Conservation (phyloP, 306 rosid species). For the Cucurbita pepo region DNA sequence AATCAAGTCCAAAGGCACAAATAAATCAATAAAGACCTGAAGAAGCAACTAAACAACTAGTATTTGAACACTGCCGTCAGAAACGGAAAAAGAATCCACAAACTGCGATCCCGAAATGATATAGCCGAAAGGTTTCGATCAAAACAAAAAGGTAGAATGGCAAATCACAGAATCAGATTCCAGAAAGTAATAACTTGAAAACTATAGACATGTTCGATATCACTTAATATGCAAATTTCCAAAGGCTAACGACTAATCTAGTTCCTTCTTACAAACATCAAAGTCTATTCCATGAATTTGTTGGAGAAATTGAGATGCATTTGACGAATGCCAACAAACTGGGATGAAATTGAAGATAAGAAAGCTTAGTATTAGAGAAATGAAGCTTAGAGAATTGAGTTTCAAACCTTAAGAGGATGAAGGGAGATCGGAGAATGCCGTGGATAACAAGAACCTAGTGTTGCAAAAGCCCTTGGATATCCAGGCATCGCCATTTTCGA, state of each 20-base stretch:
- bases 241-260: not conserved
- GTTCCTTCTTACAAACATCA: not conserved
- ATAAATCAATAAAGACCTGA: not conserved
- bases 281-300: not conserved
- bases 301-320: not conserved
- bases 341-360: not conserved
- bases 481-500: not conserved
- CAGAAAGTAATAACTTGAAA: not conserved
- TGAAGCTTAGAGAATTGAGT: not conserved
- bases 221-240: not conserved
- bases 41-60: not conserved
- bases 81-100: not conserved
- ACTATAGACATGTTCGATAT: not conserved
- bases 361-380: not conserved
- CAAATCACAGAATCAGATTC: not conserved
- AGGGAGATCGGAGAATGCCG: not conserved
- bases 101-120: not conserved
- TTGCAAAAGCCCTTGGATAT: not conserved
- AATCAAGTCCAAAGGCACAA: not conserved
- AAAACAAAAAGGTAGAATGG: too few species aligned
- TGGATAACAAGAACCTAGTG: not conserved
- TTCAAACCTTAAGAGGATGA: not conserved
- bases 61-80: not conserved
- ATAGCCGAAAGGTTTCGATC: not conserved
- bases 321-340: not conserved